Evolutionary conservation across 2,329 filamentous ascomycete species (phyloP).

Genomic region (Chalaropsis thielavioides): DNA sequence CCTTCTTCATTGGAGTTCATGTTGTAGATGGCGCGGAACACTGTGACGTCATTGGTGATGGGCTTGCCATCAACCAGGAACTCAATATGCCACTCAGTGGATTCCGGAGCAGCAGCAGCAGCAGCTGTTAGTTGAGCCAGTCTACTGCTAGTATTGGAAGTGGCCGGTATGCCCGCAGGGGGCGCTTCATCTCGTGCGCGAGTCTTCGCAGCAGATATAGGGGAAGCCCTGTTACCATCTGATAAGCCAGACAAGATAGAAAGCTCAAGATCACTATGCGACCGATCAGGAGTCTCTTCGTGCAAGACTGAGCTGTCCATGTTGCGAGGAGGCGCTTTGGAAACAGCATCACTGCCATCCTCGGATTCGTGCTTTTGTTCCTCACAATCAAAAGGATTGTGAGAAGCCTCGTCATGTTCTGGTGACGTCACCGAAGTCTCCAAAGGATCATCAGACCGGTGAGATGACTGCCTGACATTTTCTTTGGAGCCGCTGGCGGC

Average conservation of each 20-base stretch:
- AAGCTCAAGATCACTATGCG: not conserved
- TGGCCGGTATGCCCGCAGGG: not conserved
- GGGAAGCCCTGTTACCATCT: not conserved
- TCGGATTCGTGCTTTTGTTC: slow-evolving; percentile 75
- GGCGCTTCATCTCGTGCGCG: not conserved
- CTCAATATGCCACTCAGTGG: slow-evolving; percentile 80
- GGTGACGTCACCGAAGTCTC: not conserved
- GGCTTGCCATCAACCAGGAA: slow-evolving; percentile 77
- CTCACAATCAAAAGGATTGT: slow-evolving; percentile 73
- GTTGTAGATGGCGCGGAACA: slow-evolving; percentile 85
- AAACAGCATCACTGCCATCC: slow-evolving; percentile 38
- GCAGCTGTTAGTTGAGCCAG: not conserved
- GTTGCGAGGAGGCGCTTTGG: not conserved
- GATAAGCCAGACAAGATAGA: not conserved
- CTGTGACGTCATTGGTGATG: slow-evolving; percentile 82
- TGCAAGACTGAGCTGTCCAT: not conserved
- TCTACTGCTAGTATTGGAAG: not conserved
- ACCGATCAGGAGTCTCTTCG: not conserved
- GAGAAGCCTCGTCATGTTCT: slow-evolving; percentile 43
- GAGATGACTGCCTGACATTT: slow-evolving; percentile 41
- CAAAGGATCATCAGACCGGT: slow-evolving; percentile 29
- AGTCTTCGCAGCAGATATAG: not conserved
- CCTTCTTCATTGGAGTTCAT: slow-evolving; percentile 22
- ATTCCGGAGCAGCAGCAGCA: not conserved
- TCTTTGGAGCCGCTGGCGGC: not conserved